Evolutionary conservation across 331 rosid species (phyloP).

Genomic region (Quercus phellos): DNA sequence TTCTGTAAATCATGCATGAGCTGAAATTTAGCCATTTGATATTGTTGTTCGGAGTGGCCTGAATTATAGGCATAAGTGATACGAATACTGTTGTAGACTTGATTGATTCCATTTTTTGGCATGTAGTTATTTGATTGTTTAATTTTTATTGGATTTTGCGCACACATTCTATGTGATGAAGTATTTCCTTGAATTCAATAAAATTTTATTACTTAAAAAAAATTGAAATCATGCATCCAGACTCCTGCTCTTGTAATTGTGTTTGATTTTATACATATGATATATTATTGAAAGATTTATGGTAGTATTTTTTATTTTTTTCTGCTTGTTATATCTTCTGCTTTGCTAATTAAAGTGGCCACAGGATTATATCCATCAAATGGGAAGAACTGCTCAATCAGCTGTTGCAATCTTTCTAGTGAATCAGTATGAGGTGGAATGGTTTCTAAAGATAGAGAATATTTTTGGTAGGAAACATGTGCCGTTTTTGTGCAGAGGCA

Average conservation of each 20-base stretch:
- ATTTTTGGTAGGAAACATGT: constrained; percentile 46
- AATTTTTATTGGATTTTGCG: too few species aligned
- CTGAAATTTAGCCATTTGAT: too few species aligned
- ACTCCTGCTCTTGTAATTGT: background rate
- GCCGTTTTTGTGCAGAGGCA: background rate
- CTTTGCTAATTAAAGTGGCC: constrained; percentile 21
- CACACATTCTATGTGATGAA: too few species aligned
- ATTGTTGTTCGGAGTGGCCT: too few species aligned
- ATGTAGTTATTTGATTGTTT: too few species aligned
- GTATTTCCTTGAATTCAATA: too few species aligned
- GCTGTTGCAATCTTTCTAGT: constrained; percentile 83
- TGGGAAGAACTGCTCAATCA: constrained; percentile 90
- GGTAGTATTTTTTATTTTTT: too few species aligned
- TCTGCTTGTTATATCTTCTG: background rate
- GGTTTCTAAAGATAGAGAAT: constrained; percentile 81
- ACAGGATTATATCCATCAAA: constrained; percentile 91
- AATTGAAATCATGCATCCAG: background rate
- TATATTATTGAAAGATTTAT: background rate
- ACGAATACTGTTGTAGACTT: too few species aligned
- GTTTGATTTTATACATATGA: background rate
- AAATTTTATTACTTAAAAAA: too few species aligned
- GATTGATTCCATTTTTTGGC: too few species aligned
- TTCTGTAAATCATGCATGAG: background rate
- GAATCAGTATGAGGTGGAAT: constrained; percentile 79
- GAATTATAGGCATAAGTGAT: too few species aligned